Percentiles rank a stretch among this genome's conserved stretches.
Conservation (phyloP, 257 asterid genomes). For the Solanum acaule region DNA sequence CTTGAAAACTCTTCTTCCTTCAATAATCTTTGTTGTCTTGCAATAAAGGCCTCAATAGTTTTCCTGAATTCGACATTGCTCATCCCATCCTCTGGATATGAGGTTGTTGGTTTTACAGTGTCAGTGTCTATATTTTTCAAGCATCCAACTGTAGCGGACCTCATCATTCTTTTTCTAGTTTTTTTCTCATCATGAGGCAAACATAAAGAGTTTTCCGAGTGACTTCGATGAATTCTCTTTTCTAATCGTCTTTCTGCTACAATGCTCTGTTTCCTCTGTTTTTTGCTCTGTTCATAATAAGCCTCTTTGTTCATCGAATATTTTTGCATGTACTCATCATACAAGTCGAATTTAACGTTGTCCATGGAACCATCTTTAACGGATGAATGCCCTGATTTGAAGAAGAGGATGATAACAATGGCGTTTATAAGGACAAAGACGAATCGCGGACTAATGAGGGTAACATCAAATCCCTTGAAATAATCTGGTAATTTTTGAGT, state of each 20-base stretch:
- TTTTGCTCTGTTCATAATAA: background rate
- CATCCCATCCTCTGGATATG: constrained; percentile 42
- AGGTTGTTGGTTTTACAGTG: background rate
- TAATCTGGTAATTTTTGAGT: constrained; percentile 21
- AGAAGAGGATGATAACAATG: constrained; percentile 43
- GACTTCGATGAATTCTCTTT: constrained; percentile 22
- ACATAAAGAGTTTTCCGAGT: constrained; percentile 25
- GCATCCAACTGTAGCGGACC: constrained; percentile 41
- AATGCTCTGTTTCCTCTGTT: constrained; percentile 1
- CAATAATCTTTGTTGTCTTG: constrained; percentile 60
- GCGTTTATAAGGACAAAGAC: constrained; percentile 64
- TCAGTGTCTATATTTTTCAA: constrained; percentile 1
- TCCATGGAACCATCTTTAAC: background rate
- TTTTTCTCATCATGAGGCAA: background rate
- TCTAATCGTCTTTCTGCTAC: background rate
- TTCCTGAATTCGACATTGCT: constrained; percentile 66
- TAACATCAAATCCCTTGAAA: constrained; percentile 26
- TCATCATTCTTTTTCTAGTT: constrained; percentile 21
- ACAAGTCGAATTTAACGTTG: constrained; percentile 14
- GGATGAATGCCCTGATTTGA: constrained; percentile 19
- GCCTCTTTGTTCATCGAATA: constrained; percentile 6
- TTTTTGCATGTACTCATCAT: constrained; percentile 40
- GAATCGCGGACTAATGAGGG: constrained; percentile 33
- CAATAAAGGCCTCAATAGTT: constrained; percentile 67
- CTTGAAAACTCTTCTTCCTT: constrained; percentile 49